Evolutionary conservation across 202 grass and related monocot genomes (phyloP), one percentile per base, ranked within the genome.

Genomic region (Zoysia matrella): DNA sequence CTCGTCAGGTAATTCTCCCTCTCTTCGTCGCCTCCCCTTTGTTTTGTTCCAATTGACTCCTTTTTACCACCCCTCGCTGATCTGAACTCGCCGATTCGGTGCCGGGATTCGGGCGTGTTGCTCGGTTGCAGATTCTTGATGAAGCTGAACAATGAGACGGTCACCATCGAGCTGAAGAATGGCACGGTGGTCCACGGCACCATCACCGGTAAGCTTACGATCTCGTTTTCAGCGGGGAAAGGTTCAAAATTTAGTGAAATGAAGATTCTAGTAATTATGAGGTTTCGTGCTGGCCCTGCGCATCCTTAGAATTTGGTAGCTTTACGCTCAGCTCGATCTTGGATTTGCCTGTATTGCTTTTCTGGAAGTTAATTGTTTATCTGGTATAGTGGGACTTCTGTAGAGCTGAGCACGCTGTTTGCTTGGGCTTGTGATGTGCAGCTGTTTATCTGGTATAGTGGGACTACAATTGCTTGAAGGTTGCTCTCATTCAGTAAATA

Each of bases 111-210:
- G 75, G 75, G 63, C 56, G 9, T n/a, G 54, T 12, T 48, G 41
- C 50, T 81, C 70, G 6, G 4, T 41, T 63, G 69, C 76, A 94
- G 92, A 71, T 94, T 94, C 65, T 73, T 94, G 84, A 94, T 89
- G 92, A 94, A 94, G 86, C 67, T 94, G 60, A 91, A 91, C 86
- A 94, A 94, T 75, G 89, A 94, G 69, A 94, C 89, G 16, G 92
- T 94, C 76, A 91, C 92, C 84, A 91, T 89, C 78, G 92, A 94
- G 78, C 92, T 94, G 48, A 91, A 94, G 86, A 94, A 94, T 51
- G 89, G 92, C 13, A 94, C 86, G 78, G 47, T 91, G 43, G 92
- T 94, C 55, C 89, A 94, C 65, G 92, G 89, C 45, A 94, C 89
- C 86, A 89, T 94, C 84, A 89, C 84, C 0, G 92, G 92, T 94